Base-by-base conservation (phyloP, 108 stramenopile species). In the Fragilariopsis cylindrus region DNA sequence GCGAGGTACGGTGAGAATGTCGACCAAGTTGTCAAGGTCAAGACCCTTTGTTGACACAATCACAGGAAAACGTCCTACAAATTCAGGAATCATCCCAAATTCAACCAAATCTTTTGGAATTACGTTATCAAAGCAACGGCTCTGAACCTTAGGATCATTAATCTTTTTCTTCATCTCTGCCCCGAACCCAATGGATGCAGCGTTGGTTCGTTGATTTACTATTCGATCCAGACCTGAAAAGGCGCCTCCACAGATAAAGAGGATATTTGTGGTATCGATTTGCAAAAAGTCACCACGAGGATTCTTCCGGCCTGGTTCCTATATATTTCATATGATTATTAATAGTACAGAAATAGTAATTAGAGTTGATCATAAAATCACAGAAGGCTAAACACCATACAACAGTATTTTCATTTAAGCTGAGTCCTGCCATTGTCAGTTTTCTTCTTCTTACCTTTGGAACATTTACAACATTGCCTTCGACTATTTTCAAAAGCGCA, bases 211-310 rank as follows among this genome's bases (percentile, higher is more conserved):
- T 13, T 84, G 86, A 73, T 96, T 96, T 46, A 99, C 95, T 42
- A 98, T 95, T 11, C 84, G 69, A 75, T 99, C 98, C 58, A 99
- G 84, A 4, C 98, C 98, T 47, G 97, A 86, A 78, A 97, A 99
- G n/a, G 98, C 97, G 8, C 98, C 98, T 9, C 98, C 97, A 65
- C 95, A 95, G 75, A 99, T 99, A 81, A 99, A 99, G 45, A 99
- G 89, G 64, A 99, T 98, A 75, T 98, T 94, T 39, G 96, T 92
- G 15, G 98, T 99, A 82, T 99, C 98, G 70, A 99, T 98, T 73
- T 94, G 92, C 76, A 98, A 84, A 66, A 97, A 96, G 65, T 98
- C 97, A 15, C 94, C 95, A 52, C 94, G 84, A 30, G 97, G 96
- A 78, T 97, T 97, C 84, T 99, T 99, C 5, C 95, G 83, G 7